Evolutionary conservation across 495 filamentous ascomycete genomes (phyloP).

Genomic region (Neurospora terricola): DNA sequence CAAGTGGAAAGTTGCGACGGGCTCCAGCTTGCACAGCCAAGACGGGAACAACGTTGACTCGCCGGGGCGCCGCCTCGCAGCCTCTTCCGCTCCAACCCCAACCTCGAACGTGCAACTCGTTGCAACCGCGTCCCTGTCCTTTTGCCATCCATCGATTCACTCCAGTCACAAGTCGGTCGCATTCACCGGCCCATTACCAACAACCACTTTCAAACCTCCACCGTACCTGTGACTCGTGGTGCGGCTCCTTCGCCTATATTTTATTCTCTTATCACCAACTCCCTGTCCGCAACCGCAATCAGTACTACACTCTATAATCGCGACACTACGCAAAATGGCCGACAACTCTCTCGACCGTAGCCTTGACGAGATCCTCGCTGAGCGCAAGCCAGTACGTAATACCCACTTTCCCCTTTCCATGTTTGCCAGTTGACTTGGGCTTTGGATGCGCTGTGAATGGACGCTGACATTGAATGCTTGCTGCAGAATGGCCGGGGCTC

Average conservation of each 20-base stretch:
- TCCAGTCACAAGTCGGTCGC: not conserved
- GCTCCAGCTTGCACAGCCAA: not conserved
- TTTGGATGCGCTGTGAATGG: not conserved
- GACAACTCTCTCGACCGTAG: conserved; percentile 54
- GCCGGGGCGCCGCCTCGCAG: not conserved
- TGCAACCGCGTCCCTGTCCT: not conserved
- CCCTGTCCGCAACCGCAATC: not conserved
- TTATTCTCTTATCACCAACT: not conserved
- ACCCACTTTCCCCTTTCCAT: not conserved
- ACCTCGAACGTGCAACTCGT: not conserved
- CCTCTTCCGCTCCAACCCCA: not conserved
- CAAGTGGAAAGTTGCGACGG: not conserved
- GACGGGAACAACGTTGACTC: not conserved
- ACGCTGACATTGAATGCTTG: conserved; percentile 3
- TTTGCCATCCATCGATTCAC: not conserved
- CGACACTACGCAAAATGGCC: not conserved
- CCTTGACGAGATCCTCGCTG: conserved; percentile 76
- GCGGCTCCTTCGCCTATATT: not conserved
- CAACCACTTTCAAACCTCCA: not conserved
- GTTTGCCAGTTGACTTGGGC: not conserved
- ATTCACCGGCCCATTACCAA: not conserved
- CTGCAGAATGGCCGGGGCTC: conserved; percentile 12
- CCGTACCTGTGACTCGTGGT: not conserved
- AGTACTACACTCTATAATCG: not conserved
- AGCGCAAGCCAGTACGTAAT: conserved; percentile 51